phyloP scores from a whole-genome alignment of 768 basidiomycete genomes.

The Tulasnella sp. region DNA sequence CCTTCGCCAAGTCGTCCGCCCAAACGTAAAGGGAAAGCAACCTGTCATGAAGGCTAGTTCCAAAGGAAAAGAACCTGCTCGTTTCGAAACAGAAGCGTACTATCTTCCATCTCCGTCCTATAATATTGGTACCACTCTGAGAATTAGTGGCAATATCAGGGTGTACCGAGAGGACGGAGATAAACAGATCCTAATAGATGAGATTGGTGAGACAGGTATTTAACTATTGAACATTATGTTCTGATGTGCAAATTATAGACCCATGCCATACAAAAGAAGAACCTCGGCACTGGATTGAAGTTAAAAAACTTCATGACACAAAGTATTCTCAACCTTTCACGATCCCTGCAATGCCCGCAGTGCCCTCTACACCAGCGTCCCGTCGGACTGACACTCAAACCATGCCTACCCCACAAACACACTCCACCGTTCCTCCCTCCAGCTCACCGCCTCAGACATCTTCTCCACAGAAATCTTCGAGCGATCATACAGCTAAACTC shows the following conservation, averaged over 20 bases:
- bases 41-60: slow-evolving; percentile 13
- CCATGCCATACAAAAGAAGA: slow-evolving; percentile 45
- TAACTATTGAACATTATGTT: not conserved
- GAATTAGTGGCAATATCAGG: slow-evolving; percentile 36
- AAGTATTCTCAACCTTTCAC: slow-evolving; percentile 43
- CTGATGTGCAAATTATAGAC: slow-evolving; percentile 25
- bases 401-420: not conserved
- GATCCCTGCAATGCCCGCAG: slow-evolving; percentile 26
- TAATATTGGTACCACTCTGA: slow-evolving; percentile 35
- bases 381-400: not conserved
- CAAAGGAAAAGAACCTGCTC: slow-evolving; percentile 7
- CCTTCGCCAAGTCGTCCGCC: slow-evolving; percentile 20
- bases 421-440: slow-evolving; percentile 1
- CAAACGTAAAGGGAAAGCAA: slow-evolving; percentile 13
- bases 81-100: slow-evolving; percentile 30
- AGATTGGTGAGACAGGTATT: slow-evolving; percentile 35
- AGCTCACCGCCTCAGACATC: slow-evolving; percentile 20
- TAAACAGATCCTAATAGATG: slow-evolving; percentile 36
- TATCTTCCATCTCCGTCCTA: slow-evolving; percentile 20
- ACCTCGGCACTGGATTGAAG: slow-evolving; percentile 40
- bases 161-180: slow-evolving; percentile 31
- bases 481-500: slow-evolving; percentile 30
- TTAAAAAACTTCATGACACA: slow-evolving; percentile 39
- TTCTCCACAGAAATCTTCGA: slow-evolving; percentile 19
- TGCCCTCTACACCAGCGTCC: slow-evolving; percentile 16